Base-by-base conservation (phyloP, 371 early-diverging fungal species). In the Apophysomyces elegans region DNA sequence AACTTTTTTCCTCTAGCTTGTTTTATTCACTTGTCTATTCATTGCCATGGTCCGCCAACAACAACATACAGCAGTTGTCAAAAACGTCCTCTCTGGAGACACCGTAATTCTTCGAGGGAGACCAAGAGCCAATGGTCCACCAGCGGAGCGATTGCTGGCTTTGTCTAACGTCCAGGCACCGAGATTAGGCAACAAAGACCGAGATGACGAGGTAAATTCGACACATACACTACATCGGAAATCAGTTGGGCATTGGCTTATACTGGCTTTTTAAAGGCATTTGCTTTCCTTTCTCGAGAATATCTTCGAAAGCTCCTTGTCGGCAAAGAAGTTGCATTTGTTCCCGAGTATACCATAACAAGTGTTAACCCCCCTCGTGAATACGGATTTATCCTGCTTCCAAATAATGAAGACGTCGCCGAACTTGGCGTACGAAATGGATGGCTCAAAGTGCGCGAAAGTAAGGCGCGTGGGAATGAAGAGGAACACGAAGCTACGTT, bases 41-140 rank as follows among this genome's bases (percentile, higher is more conserved):
- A 32, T 9, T 50, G 35, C 54, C 4, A 50, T 50, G 54, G 54
- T 50, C 21, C 54, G 54, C 5, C 41, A 41, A 50, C 67, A 69
- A 44, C 66, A 72, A 50, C 77, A 83, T 39, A 84, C 84, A 71
- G 92, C 89, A 59, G 70, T 84, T 1, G 93, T 93, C 56, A 97
- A 97, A 74, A 88, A 82, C 47, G 94, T 95, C 35, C 82, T 97
- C 58, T 95, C 96, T 7, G 96, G 95, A 46, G 96, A 97, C 82
- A 92, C 94, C 59, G 86, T 98, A 45, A 88, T 96, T 67, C 84
- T 98, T 39, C 84, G 94, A 58, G 94, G 94, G 16, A 85, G 85
- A 35, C 90, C 90, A 56, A 87, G 91, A 63, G 78, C 84, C 46
- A 88, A 88, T 63, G 92, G 90, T 6, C 94, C 96, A 41, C 96